phyloP scores from a whole-genome alignment of 257 asterid species.

The Perilla frutescens region DNA sequence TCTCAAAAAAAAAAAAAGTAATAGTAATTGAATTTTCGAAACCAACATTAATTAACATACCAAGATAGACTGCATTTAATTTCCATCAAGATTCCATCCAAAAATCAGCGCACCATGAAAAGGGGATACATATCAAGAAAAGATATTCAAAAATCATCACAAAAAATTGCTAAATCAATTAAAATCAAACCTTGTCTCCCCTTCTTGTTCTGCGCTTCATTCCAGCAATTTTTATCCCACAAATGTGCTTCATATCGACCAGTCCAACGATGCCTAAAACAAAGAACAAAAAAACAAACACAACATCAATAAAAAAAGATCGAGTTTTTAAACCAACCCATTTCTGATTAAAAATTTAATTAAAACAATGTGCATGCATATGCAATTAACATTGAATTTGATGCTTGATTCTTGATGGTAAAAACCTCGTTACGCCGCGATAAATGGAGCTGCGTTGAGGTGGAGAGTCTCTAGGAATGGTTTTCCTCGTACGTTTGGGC shows the following conservation, averaged over 20 bases:
- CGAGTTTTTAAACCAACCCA: no score
- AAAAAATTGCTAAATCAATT: background rate
- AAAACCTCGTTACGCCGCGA: conserved; percentile 84
- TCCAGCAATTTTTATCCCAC: conserved; percentile 96
- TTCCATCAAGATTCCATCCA: conserved; percentile 38
- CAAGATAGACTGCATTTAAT: conserved; percentile 70
- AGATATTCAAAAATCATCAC: background rate
- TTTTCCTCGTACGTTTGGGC: conserved; percentile 77
- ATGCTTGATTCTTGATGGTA: background rate
- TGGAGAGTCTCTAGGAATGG: conserved; percentile 85
- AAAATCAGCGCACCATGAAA: conserved; percentile 22
- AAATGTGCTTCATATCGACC: conserved; percentile 93
- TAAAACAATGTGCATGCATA: background rate
- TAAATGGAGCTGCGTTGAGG: conserved; percentile 82
- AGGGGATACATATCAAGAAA: background rate
- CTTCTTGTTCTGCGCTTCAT: conserved; percentile 85
- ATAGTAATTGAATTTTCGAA: background rate
- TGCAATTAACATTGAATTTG: background rate
- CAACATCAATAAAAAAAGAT: background rate
- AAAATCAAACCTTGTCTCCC: conserved; percentile 80
- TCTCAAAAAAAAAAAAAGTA: no score
- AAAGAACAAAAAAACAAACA: background rate
- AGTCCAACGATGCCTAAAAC: conserved; percentile 88
- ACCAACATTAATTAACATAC: conserved; percentile 42
- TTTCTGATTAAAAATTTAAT: no score